Evolutionary conservation across 2,329 filamentous ascomycete species (phyloP), one percentile per base, ranked within the genome.

Genomic region (Ceratocystis albifundus): DNA sequence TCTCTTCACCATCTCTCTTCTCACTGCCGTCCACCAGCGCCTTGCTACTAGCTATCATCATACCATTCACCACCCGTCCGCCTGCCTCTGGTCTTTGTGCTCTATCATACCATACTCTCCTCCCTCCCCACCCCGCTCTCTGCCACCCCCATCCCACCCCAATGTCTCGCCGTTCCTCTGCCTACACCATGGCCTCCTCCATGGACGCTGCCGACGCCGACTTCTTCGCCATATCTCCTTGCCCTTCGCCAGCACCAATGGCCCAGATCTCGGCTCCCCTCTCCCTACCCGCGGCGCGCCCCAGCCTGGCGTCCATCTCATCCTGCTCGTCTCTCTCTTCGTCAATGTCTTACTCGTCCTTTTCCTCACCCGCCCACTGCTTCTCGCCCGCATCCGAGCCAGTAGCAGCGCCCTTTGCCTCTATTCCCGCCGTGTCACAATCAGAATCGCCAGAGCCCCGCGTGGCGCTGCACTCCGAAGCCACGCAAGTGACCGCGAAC

Each of bases 401-500:
- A 2, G 53, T 25, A 12, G 2, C 53, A 30, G 22, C 4, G 30
- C 12, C 53, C 53, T 12, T 57, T 22, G 25, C 53, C 53, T 6
- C 28, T 28, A 10, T 8, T 30, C 7, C 53, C 15, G 46, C 7
- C 50, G 32, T 25, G 45, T 50, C n/a, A n/a, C n/a, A n/a, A n/a
- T n/a, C 44, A n/a, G 15, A 22, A 17, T 36, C 41, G 46, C 8
- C 62, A 12, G 48, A 12, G 10, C 46, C 46, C 46, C 46, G 57
- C 46, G 61, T 62, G 46, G 28, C 41, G 25, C 63, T 65, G 22
- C 48, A 55, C 55, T 48, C 44, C 17, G 10, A 46, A n/a, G 45
- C 44, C 10, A 32, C 12, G 65, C 61, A 25, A 30, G 41, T 10
- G 67, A 68, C 55, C 53, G 55, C 22, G 74, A 76, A 45, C 71